Evolutionary conservation across 306 rosid species (phyloP), one percentile per base, ranked within the genome.

Genomic region (Argentina anserina): DNA sequence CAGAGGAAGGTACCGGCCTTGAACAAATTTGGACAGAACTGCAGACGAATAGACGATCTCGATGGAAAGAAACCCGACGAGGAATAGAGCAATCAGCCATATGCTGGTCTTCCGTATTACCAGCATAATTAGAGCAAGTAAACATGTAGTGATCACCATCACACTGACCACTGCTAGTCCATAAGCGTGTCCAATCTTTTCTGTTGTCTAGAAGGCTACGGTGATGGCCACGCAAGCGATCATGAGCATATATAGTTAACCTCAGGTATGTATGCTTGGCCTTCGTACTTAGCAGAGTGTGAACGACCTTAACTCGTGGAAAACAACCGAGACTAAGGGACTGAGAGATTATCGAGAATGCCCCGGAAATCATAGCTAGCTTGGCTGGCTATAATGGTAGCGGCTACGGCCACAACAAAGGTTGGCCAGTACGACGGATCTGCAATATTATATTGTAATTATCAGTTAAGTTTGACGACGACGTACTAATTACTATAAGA

Each of bases 361-460:
- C 84, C 73, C 98, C 98, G 0, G 98, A 80, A 64, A 92, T 90
- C 98, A 92, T 92, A 55, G 98, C 96, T 92, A 55, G 98, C 96
- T 53, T 92, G 96, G 68, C 96, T 90, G 6, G 96, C 97, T 46
- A 92, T 90, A 33, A 92, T 88, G 14, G 98, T 71, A 39, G 98
- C 96, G 8, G 70, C 94, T 69, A 90, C 85, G 0, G 98, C 98
- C 23, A 88, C 78, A 39, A 92, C 88, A 67, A 92, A 92, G 26
- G 88, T 88, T 61, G 98, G 98, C 98, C 98, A 92, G 67, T 92
- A 92, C 26, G 90, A 21, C 9, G 87, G 78, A 26, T 26, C 95
- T 92, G 85, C 76, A 34, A 5, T 34, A 34, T 2, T 34, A 18
- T n/a, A n/a, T n/a, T n/a, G n/a, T n/a, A n/a, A n/a, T n/a, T 50